Base-by-base conservation (phyloP, 495 filamentous ascomycete genomes). In the Tirmania nivea region DNA sequence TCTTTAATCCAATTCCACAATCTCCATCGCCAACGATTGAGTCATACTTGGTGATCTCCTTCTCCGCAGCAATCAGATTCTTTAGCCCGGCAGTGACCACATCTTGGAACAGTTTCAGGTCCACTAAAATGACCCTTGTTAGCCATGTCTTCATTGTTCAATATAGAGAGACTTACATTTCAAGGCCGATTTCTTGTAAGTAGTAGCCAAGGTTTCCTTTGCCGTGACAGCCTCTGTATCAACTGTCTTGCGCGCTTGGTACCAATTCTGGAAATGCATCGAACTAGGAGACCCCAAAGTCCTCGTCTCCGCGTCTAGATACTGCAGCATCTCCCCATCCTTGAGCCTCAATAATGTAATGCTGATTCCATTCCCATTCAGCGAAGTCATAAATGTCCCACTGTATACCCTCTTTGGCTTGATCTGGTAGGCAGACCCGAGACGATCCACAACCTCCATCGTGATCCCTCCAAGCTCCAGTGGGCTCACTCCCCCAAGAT, bases 1-100 rank as follows among this genome's bases (percentile, higher is more conserved):
- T 77, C 69, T 85, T 86, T 39, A 97, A 70, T 0, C 86, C 86
- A 34, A 86, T 80, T 1, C 90, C 90, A 66, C 90, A 97, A 69
- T 97, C 90, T 45, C 90, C 90, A 65, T 97, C 90, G 50, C 90
- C 90, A 50, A 94, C 86, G 25, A 93, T 76, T 1, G 86, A 92
- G 63, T 97, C 90, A 64, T 79, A 95, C 53, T 73, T 78, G 8
- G 92, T 95, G 31, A 96, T 75, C 53, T 87, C 78, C 4, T 83
- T 78, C 62, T 97, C 90, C 1, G 77, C 83, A 0, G 69, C 72
- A 55, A 95, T 82, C 48, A 96, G 65, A 47, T 71, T 70, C 51
- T 83, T 68, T 12, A 95, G 71, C 2, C 75, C 89, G n/a, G 72
- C 65, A n/a, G 67, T 68, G 8, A 96, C 69, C 10, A 73, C 73